Evolutionary conservation across 352 stramenopile genomes (phyloP).

Genomic region (Pythium brachiatum): DNA sequence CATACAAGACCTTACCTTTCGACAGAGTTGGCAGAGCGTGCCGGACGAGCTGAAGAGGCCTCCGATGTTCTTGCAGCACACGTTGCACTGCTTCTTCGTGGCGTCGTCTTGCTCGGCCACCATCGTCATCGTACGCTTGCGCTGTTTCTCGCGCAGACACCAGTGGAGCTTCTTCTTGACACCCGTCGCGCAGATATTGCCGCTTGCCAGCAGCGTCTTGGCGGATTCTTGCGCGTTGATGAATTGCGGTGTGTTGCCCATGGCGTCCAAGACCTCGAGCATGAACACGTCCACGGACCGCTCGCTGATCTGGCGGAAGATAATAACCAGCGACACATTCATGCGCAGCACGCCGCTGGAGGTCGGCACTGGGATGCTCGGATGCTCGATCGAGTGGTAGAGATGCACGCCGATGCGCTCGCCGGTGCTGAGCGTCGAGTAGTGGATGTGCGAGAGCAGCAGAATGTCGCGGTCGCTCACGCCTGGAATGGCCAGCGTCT

Average conservation of each 20-base stretch:
- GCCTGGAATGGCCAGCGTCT: constrained; percentile 22
- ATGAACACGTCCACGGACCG: constrained; percentile 45
- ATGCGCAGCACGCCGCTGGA: constrained; percentile 36
- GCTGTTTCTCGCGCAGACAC: constrained; percentile 33
- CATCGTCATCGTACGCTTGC: constrained; percentile 10
- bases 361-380: constrained; percentile 35
- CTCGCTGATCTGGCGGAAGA: constrained; percentile 44
- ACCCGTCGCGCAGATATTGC: constrained; percentile 34
- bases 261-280: constrained; percentile 40
- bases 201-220: constrained; percentile 27
- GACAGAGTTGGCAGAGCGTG: constrained; percentile 22
- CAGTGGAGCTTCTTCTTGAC: constrained; percentile 59
- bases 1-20: constrained; percentile 10
- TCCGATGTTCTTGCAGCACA: constrained; percentile 17
- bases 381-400: constrained; percentile 51
- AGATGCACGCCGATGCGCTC: constrained; percentile 59
- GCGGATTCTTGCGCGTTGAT: constrained; percentile 43
- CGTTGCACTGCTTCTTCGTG: constrained; percentile 11
- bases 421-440: constrained; percentile 38
- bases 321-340: constrained; percentile 40
- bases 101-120: constrained; percentile 10
- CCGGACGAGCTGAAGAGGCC: constrained; percentile 14
- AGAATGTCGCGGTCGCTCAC: constrained; percentile 51
- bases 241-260: constrained; percentile 36
- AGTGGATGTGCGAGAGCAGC: constrained; percentile 29